Base-by-base conservation (phyloP, 805 yeast genomes). In the Myxozyma nipponensis region DNA sequence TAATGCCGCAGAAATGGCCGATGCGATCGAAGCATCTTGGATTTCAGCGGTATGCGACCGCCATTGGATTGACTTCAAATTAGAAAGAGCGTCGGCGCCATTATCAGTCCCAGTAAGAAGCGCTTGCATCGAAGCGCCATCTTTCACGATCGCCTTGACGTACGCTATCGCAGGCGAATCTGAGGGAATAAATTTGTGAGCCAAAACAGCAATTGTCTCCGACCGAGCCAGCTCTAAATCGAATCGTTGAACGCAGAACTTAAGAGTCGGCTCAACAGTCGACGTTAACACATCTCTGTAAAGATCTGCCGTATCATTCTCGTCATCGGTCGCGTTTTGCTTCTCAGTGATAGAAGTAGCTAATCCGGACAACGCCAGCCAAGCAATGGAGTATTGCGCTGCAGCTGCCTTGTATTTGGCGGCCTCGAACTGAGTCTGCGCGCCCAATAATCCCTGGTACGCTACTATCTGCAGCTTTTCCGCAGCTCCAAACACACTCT, bases 1-100 rank as follows among this genome's bases (percentile, higher is more conserved):
- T 38, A 58, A 58, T 1, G 72, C 72, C 4, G 53, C 47, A 15
- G 59, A 41, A 19, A 71, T 56, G 6, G 65, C 60, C 25, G 62
- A 77, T 0, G 95, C 86, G 40, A 88, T 73, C 53, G 86, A 88
- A 45, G 86, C 84, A 58, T 86, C 86, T 54, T 74, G 71, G 22
- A 90, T 71, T 4, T 63, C 63, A 0, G 96, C 95, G 7, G 73
- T 69, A 64, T 82, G 82, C 18, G 75, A 71, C 57, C 87, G 71
- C 78, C 84, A 83, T 44, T 73, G 61, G 22, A 84, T 67, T 35
- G 72, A 72, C 42, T 76, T 77, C 24, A 77, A 72, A 44, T 64
- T 59, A 22, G 61, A 60, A 7, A 10, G 9, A 13, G 38, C 19
- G 17, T n/a, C 38, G 15, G n/a, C 15, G 26, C n/a, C 32, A 15